Evolutionary conservation across 2,329 filamentous ascomycete genomes (phyloP).

Genomic region (Macroventuria anomochaeta): DNA sequence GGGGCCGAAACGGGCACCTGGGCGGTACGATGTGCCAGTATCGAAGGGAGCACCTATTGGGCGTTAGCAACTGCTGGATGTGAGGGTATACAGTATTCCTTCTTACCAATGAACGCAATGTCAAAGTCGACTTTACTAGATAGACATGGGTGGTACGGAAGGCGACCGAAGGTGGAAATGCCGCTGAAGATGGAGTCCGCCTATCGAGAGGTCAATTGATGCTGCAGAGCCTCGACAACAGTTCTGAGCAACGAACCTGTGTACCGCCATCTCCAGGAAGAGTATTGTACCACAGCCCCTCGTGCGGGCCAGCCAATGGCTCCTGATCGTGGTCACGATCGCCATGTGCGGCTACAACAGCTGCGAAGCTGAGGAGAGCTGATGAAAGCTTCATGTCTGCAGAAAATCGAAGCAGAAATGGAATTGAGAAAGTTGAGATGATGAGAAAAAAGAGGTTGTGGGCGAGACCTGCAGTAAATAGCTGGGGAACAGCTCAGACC

Average conservation of each 20-base stretch:
- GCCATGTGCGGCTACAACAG: conserved; percentile 65
- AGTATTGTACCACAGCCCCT: conserved; percentile 81
- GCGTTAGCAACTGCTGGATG: conserved; percentile 38
- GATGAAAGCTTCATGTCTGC: conserved; percentile 38
- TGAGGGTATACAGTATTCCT: too few species aligned
- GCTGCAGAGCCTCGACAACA: not conserved
- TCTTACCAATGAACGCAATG: conserved; percentile 72
- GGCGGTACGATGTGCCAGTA: conserved; percentile 83
- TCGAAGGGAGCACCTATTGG: conserved; percentile 75
- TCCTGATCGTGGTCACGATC: conserved; percentile 64
- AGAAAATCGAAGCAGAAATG: conserved; percentile 1
- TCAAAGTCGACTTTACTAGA: conserved; percentile 76
- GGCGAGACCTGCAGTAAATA: conserved; percentile 32
- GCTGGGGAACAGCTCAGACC: conserved; percentile 12
- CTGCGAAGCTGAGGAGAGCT: conserved; percentile 50
- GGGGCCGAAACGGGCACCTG: conserved; percentile 83
- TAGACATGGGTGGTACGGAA: conserved; percentile 79
- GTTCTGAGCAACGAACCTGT: conserved; percentile 62
- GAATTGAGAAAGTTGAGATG: not conserved
- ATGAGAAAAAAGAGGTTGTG: conserved; percentile 3
- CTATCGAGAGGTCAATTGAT: conserved; percentile 52
- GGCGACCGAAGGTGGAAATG: conserved; percentile 82
- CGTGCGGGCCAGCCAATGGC: conserved; percentile 68
- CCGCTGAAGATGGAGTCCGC: conserved; percentile 89
- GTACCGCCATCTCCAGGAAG: conserved; percentile 84